phyloP scores from a whole-genome alignment of 129 eudicot species.

The Tagetes patula region DNA sequence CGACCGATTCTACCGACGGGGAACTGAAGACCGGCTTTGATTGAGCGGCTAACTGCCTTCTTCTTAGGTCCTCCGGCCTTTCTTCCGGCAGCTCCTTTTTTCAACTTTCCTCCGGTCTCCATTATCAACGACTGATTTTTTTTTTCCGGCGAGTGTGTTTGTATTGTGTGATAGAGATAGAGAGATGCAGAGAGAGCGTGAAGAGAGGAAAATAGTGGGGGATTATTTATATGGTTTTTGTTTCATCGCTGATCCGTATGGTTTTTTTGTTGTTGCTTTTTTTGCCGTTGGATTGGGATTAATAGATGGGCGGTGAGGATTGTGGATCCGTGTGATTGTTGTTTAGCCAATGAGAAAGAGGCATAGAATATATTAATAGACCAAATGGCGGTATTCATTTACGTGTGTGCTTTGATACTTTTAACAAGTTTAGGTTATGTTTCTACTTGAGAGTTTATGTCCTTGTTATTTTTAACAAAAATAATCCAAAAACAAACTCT shows the following conservation, averaged over 20 bases:
- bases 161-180: neutral
- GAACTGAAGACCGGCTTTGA: constrained; percentile 65
- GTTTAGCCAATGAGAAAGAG: neutral
- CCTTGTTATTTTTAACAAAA: too few relatives aligned
- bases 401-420: too few relatives aligned
- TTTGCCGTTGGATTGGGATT: constrained; percentile 20
- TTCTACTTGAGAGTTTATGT: too few relatives aligned
- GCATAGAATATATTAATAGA: neutral
- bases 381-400: too few relatives aligned
- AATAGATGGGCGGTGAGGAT: neutral
- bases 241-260: constrained; percentile 4
- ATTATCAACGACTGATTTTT: neutral
- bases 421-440: too few relatives aligned
- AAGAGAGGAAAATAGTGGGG: neutral
- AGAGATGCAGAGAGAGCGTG: neutral
- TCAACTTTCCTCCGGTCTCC: constrained; percentile 41
- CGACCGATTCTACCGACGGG: constrained; percentile 71
- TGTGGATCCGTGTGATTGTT: constrained; percentile 19
- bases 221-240: constrained; percentile 18
- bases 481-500: too few relatives aligned
- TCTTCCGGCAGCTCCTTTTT: constrained; percentile 55
- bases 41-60: constrained; percentile 54
- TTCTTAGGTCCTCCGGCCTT: constrained; percentile 61
- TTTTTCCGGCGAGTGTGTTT: neutral
- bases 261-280: neutral